Evolutionary conservation across 305 asterid species (phyloP), one percentile per base, ranked within the genome.

Genomic region (Plantago coronopus): DNA sequence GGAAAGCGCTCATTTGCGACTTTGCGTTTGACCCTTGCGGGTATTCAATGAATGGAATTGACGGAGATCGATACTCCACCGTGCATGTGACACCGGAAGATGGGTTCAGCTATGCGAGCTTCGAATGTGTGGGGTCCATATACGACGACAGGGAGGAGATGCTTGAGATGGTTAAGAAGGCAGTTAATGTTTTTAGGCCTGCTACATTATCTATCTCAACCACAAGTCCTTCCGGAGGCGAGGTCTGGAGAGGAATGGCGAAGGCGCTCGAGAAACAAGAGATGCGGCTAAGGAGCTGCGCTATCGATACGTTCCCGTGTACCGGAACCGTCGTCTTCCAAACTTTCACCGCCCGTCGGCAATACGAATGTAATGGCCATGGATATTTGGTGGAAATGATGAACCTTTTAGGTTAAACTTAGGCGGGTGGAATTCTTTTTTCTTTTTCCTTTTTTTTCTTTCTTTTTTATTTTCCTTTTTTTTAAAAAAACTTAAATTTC

Each of bases 31-130:
- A 89, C 53, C 99, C 99, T 0, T 93, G 99, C 59, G 99, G 99
- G 0, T 93, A 93, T 63, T 93, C 99, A 1, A 93, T 93, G 99
- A 93, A 93, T 62, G 95, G 97, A 0, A 50, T 93, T 7, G 96
- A 89, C 45, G 77, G 78, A 16, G 70, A 75, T 67, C 89, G 95
- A 27, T 93, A 93, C 66, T 93, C 95, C 1, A 93, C 99, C 12
- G 81, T 93, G 54, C 98, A 93, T 66, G 97, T 93, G 15, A 93
- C 98, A 7, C 98, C 98, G 7, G 99, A 93, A 75, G 96, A 93
- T 13, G 99, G 91, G 2, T 89, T 85, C 54, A 93, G 99, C 60
- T 93, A 93, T 61, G 99, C 99, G 0, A 93, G 99, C 64, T 93
- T 71, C 60, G 99, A 93, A 71, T 81, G 91, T 25, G 81, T 84